Evolutionary conservation across 2,329 filamentous ascomycete genomes (phyloP).

Genomic region (Metarhizium robertsii): DNA sequence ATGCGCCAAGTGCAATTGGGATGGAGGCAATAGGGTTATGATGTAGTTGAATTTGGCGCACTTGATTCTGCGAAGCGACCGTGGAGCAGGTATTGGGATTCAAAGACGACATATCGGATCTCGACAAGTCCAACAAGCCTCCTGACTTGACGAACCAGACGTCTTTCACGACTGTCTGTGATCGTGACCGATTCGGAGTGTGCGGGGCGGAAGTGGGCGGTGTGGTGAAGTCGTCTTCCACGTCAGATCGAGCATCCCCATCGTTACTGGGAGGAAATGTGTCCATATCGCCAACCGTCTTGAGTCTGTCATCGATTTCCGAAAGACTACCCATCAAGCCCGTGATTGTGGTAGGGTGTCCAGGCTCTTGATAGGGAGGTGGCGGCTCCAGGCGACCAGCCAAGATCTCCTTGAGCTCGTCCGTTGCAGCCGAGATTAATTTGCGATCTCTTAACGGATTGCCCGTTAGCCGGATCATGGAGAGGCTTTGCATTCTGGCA

Average conservation of each 20-base stretch:
- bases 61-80: constrained; percentile 41
- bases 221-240: constrained; percentile 45
- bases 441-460: constrained; percentile 88
- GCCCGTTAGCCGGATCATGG: constrained; percentile 69
- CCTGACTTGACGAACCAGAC: constrained; percentile 47
- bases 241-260: constrained; percentile 40
- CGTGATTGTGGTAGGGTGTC: constrained; percentile 11
- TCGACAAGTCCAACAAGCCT: constrained; percentile 62
- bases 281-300: not conserved
- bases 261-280: constrained; percentile 19
- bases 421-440: constrained; percentile 68
- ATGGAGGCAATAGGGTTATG: constrained; percentile 67
- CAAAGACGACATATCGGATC: constrained; percentile 52
- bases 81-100: constrained; percentile 48
- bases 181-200: constrained; percentile 38
- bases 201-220: constrained; percentile 45
- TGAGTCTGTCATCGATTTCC: constrained; percentile 17
- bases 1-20: constrained; percentile 61
- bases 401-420: constrained; percentile 70
- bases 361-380: constrained; percentile 28
- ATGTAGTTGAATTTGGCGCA: constrained; percentile 57
- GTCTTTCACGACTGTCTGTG: constrained; percentile 35
- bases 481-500: constrained; percentile 67
- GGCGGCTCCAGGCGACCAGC: constrained; percentile 55
- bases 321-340: constrained; percentile 19